Percentiles rank a stretch among this genome's conserved stretches.
These are phyloP conservation scores for Pseudoperonospora humuli DNA, from an alignment of 352 stramenopile species.

Conservation along the genomic window DNA sequence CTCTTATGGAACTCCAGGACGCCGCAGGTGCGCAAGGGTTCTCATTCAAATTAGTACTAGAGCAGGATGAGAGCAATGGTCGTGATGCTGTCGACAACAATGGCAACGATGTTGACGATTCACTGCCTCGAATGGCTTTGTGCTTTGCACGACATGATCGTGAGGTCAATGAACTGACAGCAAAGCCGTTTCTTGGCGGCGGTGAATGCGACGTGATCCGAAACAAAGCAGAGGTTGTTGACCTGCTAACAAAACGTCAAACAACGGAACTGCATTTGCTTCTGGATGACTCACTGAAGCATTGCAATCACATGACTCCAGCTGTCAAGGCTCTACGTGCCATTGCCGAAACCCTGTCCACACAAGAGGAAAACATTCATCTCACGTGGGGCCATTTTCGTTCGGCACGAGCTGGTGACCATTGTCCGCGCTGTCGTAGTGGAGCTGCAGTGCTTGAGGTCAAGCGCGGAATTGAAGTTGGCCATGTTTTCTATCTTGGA, in stretches of 20 bases:
- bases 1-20: constrained; percentile 24
- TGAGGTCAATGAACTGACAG: constrained; percentile 55
- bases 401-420: constrained; percentile 53
- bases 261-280: constrained; percentile 42
- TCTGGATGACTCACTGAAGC: constrained; percentile 55
- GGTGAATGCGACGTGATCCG: constrained; percentile 43
- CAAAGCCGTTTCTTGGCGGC: constrained; percentile 62
- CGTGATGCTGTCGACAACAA: constrained; percentile 4
- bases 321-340: constrained; percentile 17
- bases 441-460: constrained; percentile 35
- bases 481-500: constrained; percentile 86
- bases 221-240: constrained; percentile 12
- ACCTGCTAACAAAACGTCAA: constrained; percentile 14
- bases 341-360: constrained; percentile 8
- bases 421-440: constrained; percentile 44
- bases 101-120: not conserved
- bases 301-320: constrained; percentile 7
- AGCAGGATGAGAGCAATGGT: constrained; percentile 16
- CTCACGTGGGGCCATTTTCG: constrained; percentile 48
- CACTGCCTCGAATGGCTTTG: constrained; percentile 23
- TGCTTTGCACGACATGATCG: constrained; percentile 55
- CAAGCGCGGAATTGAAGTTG: constrained; percentile 84
- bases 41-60: constrained; percentile 31
- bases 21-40: constrained; percentile 11
- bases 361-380: constrained; percentile 10